Evolutionary conservation across 2,329 filamentous ascomycete species (phyloP), one percentile per base, ranked within the genome.

Genomic region (Metarhizium humberi): DNA sequence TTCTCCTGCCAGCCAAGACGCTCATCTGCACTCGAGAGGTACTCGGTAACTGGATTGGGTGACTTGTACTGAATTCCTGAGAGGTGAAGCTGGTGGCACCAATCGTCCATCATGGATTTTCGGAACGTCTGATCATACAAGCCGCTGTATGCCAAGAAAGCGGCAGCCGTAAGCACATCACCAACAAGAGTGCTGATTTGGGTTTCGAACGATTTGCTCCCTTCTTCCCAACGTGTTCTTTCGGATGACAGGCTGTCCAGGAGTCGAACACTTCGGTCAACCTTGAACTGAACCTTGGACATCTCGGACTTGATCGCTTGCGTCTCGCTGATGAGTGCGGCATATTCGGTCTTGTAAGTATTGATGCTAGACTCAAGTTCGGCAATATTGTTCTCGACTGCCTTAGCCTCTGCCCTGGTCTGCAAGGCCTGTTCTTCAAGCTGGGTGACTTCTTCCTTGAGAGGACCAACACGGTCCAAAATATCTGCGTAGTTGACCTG

Each of bases 401-500:
- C 90, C 72, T 90, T 87, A 7, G 94, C 94, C 69, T 96, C 87
- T 0, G 92, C 92, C 73, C 95, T 95, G 18, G 94, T 99, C 72
- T 95, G 84, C 51, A 96, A 77, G 36, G 92, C 90, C 69, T 92
- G 84, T 57, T 95, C 87, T 72, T 97, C 91, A 18, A 99, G 82
- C 66, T 88, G 79, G 29, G 82, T 81, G 49, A 99, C 92, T 71
- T 99, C 94, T 51, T 92, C 87, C 67, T 92, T 87, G 55, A 99
- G 77, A 29, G 94, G 94, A 2, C 92, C 95, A 57, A 99, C 91
- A 42, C 90, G 85, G 67, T 97, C 92, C 59, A 99, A 76, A 63
- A 99, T 99, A 61, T 94, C 91, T n/a, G 92, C 96, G 72, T 96
- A 99, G 66, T 89, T 91, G 67, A 99, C 94, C 73, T 99, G 94